Evolutionary conservation across 768 basidiomycete species (phyloP), one percentile per base, ranked within the genome.

Genomic region (Tubosaeta sp.): DNA sequence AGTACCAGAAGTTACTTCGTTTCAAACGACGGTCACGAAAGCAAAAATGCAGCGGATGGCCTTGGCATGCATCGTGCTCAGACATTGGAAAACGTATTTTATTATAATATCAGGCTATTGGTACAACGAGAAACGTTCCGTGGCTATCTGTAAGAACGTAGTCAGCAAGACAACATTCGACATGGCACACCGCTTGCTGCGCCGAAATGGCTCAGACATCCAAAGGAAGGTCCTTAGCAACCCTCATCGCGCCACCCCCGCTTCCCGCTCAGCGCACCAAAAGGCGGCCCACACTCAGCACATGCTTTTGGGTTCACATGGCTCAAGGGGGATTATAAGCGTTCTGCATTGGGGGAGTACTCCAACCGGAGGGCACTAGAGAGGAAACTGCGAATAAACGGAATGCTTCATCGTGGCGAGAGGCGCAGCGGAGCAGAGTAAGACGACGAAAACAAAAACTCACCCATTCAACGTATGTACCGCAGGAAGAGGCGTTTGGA

Each of bases 331-430:
- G 82, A 87, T 59, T 83, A 71, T 87, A 74, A 75, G 75, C 77
- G 79, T 82, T 86, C 74, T 53, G 75, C 75, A 74, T 72, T 81
- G 79, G 77, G 72, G 86, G 87, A 87, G 86, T 87, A 71, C 83
- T 82, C 77, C 76, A 30, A 53, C 57, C 42, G 70, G 77, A 84
- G 83, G 83, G 73, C 77, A 61, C 82, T 87, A 76, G 76, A 79
- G 86, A 79, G 83, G 83, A 88, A 86, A 87, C 86, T 88, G 86
- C 86, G 86, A 88, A 89, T 88, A 80, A 76, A 78, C 69, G 79
- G 77, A 72, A 72, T 67, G 36, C 74, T 81, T 83, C 81, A 83
- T 83, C 81, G 59, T 67, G 55, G n/a, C 31, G 64, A 49, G 43
- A 22, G 59, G 59, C 61, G 59, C 58, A 64, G 51, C 57, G 41